A percentile compares a stretch with the other conserved stretches of the same genome.
These are phyloP conservation scores for Lipomyces lipofer DNA, from an alignment of 805 yeast species.

Conservation along the genomic window DNA sequence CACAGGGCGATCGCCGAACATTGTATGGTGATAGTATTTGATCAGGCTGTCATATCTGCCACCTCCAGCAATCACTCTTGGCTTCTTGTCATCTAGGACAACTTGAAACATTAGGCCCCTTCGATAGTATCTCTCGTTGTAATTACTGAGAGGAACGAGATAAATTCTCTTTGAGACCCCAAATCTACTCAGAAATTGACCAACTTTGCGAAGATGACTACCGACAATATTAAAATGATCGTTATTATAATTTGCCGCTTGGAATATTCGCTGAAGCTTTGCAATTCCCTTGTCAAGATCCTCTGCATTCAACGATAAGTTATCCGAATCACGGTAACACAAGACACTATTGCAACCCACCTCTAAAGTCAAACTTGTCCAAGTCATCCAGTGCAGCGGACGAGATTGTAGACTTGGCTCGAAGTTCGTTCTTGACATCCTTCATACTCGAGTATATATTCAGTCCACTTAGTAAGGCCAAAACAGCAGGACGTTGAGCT, in stretches of 20 bases:
- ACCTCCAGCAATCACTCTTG: conserved; percentile 73
- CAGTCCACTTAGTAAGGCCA: conserved; percentile 70
- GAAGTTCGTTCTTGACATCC: conserved; percentile 56
- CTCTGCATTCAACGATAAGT: conserved; percentile 31
- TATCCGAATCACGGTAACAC: not conserved
- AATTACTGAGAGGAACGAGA: conserved; percentile 80
- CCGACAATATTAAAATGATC: conserved; percentile 70
- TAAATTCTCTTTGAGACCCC: conserved; percentile 60
- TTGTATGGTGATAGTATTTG: conserved; percentile 61
- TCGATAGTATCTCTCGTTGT: conserved; percentile 74
- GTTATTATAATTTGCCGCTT: conserved; percentile 47
- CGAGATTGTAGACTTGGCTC: conserved; percentile 70
- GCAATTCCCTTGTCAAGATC: conserved; percentile 64
- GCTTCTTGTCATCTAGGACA: conserved; percentile 60
- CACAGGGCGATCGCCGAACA: conserved; percentile 41
- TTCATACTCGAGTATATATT: conserved; percentile 67
- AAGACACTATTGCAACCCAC: not conserved
- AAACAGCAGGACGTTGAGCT: conserved; percentile 68
- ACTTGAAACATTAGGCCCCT: conserved; percentile 89
- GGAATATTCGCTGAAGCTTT: conserved; percentile 44
- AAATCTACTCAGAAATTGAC: conserved; percentile 54
- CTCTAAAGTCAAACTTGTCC: conserved; percentile 73
- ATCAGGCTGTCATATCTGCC: conserved; percentile 87
- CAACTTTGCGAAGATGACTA: conserved; percentile 59
- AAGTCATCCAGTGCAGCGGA: conserved; percentile 81